These are phyloP conservation scores for Ceratobasidium papillatum DNA, from an alignment of 1,284 basidiomycete species.

Conservation along the genomic window DNA sequence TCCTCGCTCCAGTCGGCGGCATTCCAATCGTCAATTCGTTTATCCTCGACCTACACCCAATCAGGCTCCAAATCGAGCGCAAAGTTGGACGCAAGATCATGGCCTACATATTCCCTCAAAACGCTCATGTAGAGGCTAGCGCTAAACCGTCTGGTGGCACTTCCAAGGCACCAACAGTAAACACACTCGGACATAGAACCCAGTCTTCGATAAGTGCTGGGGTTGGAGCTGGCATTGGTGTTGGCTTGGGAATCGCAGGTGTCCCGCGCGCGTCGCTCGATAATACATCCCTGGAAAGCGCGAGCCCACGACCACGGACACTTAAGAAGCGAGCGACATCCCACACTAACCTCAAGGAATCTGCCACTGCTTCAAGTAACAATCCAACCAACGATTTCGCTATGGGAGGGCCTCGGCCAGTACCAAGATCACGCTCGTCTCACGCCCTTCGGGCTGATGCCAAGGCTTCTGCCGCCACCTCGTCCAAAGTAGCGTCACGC, in stretches of 20 bases:
- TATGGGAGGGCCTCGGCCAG: slow-evolving; percentile 5
- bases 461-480: not conserved
- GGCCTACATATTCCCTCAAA: slow-evolving; percentile 78
- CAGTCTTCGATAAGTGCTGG: slow-evolving; percentile 25
- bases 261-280: slow-evolving; percentile 29
- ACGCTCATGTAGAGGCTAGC: slow-evolving; percentile 49
- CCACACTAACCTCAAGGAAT: slow-evolving; percentile 26
- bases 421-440: slow-evolving; percentile 34
- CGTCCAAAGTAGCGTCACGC: slow-evolving; percentile 17
- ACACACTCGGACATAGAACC: slow-evolving; percentile 12
- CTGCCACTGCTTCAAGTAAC: not conserved
- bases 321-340: slow-evolving; percentile 33
- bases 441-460: slow-evolving; percentile 23
- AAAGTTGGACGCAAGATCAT: slow-evolving; percentile 83
- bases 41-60: slow-evolving; percentile 83
- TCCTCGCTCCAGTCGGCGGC: slow-evolving; percentile 90
- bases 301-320: slow-evolving; percentile 2
- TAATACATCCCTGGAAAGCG: slow-evolving; percentile 34
- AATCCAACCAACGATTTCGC: not conserved
- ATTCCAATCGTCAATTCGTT: slow-evolving; percentile 91
- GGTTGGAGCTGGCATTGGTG: slow-evolving; percentile 15
- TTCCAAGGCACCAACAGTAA: slow-evolving; percentile 58
- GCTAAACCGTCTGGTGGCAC: slow-evolving; percentile 51
- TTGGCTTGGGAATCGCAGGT: slow-evolving; percentile 22
- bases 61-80: slow-evolving; percentile 88